Base-by-base conservation (phyloP, 371 early-diverging fungal species). In the Haplosporangium sp. region DNA sequence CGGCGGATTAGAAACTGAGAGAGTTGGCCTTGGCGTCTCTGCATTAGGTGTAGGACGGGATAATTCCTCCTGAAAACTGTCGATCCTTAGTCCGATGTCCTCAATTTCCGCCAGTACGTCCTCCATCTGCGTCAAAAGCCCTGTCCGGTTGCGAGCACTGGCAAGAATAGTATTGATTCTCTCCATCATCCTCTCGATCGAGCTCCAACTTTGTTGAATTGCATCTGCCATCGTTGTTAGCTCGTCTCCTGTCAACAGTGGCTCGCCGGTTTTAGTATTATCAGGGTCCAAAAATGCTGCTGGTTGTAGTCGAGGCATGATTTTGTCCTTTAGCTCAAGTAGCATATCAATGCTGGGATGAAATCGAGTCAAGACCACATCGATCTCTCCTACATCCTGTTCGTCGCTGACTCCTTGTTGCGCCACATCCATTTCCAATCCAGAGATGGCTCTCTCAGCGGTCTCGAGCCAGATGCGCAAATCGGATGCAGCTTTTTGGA, bases 381-480 rank as follows among this genome's bases (percentile, higher is more conserved):
- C 79, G 38, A 89, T 74, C 41, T 85, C 80, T 18, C 72, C 64
- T 6, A 82, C 69, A 38, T 86, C 85, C 40, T 74, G 69, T 47
- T 65, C 58, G 18, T 56, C 62, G 7, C 64, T 69, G 13, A 57
- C 61, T 12, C 67, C 61, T 14, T 74, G 82, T 59, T 84, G 77
- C 43, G 75, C 79, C 11, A 84, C 67, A 42, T 83, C 74, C 50
- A 84, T 69, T 55, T 85, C 85, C 18, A 87, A 65, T 8, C 83
- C 84, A 64, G 84, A 84, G 0, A 89, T 76, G 6, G 86, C 81
- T 57, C 85, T 66, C 48, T 87, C 85, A 14, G 86, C 87, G 23
- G 82, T 79, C 55, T 87, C 86, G n/a, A 89, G 63, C 87, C 89
- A 87, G 10, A 64, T 47, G 1, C 67, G 74, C 56, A 87, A 64